These are phyloP conservation scores for Ricinus communis DNA, from an alignment of 345 rosid genomes.

Conservation along the genomic window DNA sequence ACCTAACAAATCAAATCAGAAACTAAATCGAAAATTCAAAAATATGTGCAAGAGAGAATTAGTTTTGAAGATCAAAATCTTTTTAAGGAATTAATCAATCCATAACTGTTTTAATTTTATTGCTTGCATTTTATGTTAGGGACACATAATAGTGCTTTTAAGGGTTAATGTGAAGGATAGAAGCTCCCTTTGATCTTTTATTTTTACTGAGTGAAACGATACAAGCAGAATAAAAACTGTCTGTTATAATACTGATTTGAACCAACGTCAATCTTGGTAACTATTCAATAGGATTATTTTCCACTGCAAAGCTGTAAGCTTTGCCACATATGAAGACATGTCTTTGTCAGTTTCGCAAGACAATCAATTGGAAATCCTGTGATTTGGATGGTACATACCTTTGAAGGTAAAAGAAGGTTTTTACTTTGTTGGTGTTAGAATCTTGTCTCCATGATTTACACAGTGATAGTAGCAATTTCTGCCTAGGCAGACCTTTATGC, in stretches of 20 bases:
- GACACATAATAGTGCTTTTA: too few relatives aligned
- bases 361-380: conserved; percentile 33
- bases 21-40: too few relatives aligned
- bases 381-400: conserved; percentile 28
- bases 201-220: neutral
- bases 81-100: too few relatives aligned
- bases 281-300: conserved; percentile 21
- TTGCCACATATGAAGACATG: conserved; percentile 22
- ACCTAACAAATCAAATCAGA: too few relatives aligned
- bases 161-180: too few relatives aligned
- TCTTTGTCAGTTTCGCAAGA: conserved; percentile 26
- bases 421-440: conserved; percentile 12
- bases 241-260: conserved; percentile 37
- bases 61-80: too few relatives aligned
- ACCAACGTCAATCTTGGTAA: conserved; percentile 20
- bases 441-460: conserved; percentile 22
- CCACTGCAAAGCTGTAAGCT: conserved; percentile 19
- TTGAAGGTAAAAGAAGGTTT: conserved; percentile 12
- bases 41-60: too few relatives aligned
- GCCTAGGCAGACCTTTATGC: neutral
- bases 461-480: neutral
- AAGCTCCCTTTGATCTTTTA: too few relatives aligned
- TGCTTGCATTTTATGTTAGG: too few relatives aligned
- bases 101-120: too few relatives aligned
- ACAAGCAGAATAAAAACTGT: conserved; percentile 10